These are phyloP conservation scores for Aschersonia sp. DNA, from an alignment of 2,329 filamentous ascomycete species.

Conservation along the genomic window DNA sequence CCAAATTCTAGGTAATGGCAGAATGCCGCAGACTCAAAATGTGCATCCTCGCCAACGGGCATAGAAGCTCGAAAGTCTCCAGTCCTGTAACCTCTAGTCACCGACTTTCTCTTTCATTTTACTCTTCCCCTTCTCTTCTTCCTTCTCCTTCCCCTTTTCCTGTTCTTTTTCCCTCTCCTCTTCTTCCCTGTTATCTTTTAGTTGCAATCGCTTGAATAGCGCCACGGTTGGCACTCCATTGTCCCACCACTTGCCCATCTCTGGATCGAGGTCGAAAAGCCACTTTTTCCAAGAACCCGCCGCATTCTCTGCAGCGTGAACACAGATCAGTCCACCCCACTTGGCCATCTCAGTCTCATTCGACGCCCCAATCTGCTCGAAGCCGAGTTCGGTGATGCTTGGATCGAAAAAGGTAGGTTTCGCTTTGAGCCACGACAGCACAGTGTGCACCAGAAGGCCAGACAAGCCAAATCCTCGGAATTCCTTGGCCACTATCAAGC, in stretches of 20 bases:
- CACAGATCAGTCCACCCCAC: conserved; percentile 64
- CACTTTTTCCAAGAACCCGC: conserved; percentile 51
- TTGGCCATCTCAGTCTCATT: conserved; percentile 28
- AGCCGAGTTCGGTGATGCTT: conserved; percentile 27
- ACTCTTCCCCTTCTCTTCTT: no score
- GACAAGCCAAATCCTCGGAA: conserved; percentile 54
- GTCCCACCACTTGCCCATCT: conserved; percentile 65
- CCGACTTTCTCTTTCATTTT: no score
- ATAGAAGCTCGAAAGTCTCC: no score
- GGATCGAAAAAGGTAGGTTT: conserved; percentile 44
- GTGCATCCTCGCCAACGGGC: no score
- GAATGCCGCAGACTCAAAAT: no score
- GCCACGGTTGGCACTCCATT: conserved; percentile 75
- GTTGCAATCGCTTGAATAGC: conserved; percentile 50
- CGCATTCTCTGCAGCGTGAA: conserved; percentile 62
- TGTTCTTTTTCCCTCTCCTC: conserved; percentile 5
- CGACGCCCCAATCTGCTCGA: conserved; percentile 26
- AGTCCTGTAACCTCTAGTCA: no score
- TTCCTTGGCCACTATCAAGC: conserved; percentile 53
- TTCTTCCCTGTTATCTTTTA: conserved; percentile 9
- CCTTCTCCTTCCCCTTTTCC: no score
- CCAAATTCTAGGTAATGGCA: no score
- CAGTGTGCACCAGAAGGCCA: conserved; percentile 49
- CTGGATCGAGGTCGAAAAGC: conserved; percentile 61
- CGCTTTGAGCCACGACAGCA: conserved; percentile 49